A percentile compares a stretch with the other conserved stretches of the same genome.
phyloP scores from a whole-genome alignment of 73 alveolate species.

The Tetrahymena malaccensis region DNA sequence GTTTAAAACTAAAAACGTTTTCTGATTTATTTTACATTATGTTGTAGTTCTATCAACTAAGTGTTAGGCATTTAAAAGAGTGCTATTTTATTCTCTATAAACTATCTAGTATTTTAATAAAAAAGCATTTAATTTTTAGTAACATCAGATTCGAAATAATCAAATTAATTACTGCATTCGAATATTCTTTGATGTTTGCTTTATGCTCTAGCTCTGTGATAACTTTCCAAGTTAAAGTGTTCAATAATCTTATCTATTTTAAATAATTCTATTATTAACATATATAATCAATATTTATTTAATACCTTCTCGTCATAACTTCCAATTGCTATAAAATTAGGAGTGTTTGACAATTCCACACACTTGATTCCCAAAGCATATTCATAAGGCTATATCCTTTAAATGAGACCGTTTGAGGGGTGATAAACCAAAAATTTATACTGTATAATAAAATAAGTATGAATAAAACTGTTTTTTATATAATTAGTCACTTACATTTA shows the following conservation, averaged over 20 bases:
- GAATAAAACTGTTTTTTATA: neutral
- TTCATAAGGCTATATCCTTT: constrained; percentile 70
- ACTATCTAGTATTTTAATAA: neutral
- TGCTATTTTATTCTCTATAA: neutral
- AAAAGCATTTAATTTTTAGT: too few species aligned
- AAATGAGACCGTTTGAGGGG: constrained; percentile 73
- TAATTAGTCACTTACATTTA: neutral
- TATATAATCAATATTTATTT: neutral
- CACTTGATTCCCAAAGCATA: constrained; percentile 81
- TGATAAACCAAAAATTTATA: constrained; percentile 72
- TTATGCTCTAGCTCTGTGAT: constrained; percentile 12
- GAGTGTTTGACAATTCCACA: constrained; percentile 62
- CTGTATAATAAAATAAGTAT: neutral
- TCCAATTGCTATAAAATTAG: constrained; percentile 64
- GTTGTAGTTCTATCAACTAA: neutral
- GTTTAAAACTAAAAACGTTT: neutral
- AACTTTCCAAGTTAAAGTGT: constrained; percentile 20
- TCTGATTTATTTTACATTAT: neutral
- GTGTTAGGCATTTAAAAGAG: neutral
- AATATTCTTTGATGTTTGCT: neutral
- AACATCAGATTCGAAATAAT: too few species aligned
- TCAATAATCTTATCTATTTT: neutral
- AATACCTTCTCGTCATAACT: constrained; percentile 61
- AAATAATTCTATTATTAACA: too few species aligned
- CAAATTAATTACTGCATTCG: neutral